Evolutionary conservation across 2,329 filamentous ascomycete genomes (phyloP).

Genomic region (Aspergillus persii): DNA sequence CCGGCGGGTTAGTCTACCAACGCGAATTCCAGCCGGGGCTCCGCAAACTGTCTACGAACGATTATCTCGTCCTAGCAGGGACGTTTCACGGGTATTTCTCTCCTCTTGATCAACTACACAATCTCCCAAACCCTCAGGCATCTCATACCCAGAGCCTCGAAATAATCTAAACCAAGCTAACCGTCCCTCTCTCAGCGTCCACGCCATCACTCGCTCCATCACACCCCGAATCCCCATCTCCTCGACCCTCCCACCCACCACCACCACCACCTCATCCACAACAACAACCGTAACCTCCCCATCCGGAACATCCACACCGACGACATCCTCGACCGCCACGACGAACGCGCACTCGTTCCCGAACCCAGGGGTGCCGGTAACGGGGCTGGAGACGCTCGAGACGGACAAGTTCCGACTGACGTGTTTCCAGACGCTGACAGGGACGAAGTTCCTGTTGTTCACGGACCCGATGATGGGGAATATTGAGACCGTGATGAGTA

Average conservation of each 20-base stretch:
- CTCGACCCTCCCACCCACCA: conserved; percentile 14
- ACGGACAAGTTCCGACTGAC: conserved; percentile 91
- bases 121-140: too few species aligned
- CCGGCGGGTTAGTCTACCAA: conserved; percentile 93
- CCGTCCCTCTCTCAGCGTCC: conserved; percentile 48
- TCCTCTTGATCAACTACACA: background rate
- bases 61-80: conserved; percentile 93
- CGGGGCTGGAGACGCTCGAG: conserved; percentile 89
- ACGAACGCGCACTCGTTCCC: conserved; percentile 29
- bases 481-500: conserved; percentile 76
- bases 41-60: conserved; percentile 87
- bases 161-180: background rate
- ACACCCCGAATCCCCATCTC: conserved; percentile 42
- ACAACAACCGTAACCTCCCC: conserved; percentile 13
- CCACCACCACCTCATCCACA: conserved; percentile 31
- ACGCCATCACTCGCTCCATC: conserved; percentile 61
- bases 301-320: conserved; percentile 35
- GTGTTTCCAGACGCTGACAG: conserved; percentile 92
- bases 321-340: conserved; percentile 18
- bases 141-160: too few species aligned
- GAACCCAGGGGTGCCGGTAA: conserved; percentile 32
- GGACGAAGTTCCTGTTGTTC: conserved; percentile 93
- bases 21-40: conserved; percentile 86
- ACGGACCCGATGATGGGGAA: conserved; percentile 85
- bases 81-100: conserved; percentile 83